phyloP scores from a whole-genome alignment of 495 filamentous ascomycete species.

The Penicillium samsonianum region DNA sequence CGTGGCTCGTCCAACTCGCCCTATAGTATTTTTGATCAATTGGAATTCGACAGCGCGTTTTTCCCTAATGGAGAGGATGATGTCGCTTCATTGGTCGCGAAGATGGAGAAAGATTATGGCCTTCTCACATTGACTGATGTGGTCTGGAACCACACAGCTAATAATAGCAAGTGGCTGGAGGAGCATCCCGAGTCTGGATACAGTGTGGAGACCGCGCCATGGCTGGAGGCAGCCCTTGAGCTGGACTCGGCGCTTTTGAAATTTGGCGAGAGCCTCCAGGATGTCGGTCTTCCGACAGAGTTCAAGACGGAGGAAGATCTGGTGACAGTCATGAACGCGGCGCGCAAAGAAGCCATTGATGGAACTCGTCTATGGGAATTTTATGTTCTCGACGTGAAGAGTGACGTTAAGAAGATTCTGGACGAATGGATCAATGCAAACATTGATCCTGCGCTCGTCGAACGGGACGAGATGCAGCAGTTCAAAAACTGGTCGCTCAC shows the following conservation, averaged over 20 bases:
- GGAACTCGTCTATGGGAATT: constrained; percentile 87
- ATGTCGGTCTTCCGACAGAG: constrained; percentile 70
- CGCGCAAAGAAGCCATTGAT: constrained; percentile 77
- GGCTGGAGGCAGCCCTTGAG: constrained; percentile 84
- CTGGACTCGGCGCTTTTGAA: constrained; percentile 82
- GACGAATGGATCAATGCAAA: constrained; percentile 68
- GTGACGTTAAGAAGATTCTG: constrained; percentile 66
- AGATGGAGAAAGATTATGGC: constrained; percentile 81
- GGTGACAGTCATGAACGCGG: constrained; percentile 76
- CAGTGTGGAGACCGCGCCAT: constrained; percentile 89
- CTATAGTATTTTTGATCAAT: constrained; percentile 93
- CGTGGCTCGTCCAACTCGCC: constrained; percentile 92
- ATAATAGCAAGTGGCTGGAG: constrained; percentile 93
- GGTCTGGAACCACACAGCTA: constrained; percentile 96
- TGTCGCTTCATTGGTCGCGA: constrained; percentile 70
- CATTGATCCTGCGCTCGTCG: constrained; percentile 39
- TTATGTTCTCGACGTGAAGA: constrained; percentile 78
- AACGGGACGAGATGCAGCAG: constrained; percentile 42
- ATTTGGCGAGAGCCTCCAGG: constrained; percentile 67
- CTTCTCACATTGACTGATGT: constrained; percentile 92
- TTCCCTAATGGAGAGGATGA: constrained; percentile 90
- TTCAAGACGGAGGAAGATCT: constrained; percentile 72
- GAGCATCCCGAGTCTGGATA: constrained; percentile 96
- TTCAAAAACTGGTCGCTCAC: constrained; percentile 55
- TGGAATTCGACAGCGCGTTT: constrained; percentile 75